Evolutionary conservation across 805 yeast genomes (phyloP).

Genomic region (Candida insectorum): DNA sequence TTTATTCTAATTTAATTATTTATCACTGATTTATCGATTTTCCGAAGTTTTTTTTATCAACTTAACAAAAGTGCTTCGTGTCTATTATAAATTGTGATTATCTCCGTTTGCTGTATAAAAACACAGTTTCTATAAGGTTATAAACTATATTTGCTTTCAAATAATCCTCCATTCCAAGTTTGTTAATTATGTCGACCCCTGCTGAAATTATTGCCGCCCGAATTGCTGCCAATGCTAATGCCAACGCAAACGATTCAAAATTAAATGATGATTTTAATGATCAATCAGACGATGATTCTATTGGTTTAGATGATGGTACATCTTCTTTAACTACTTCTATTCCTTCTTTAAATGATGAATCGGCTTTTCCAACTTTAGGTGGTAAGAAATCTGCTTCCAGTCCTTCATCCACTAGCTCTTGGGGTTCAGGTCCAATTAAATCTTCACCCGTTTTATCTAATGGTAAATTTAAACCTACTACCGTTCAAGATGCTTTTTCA

Average conservation of each 20-base stretch:
- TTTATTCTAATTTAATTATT: no score
- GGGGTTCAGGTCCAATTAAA: constrained; percentile 26
- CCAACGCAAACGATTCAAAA: constrained; percentile 6
- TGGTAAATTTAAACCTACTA: constrained; percentile 46
- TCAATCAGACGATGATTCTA: constrained; percentile 14
- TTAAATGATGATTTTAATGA: no score
- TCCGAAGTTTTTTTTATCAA: no score
- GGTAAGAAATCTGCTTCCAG: constrained; percentile 26
- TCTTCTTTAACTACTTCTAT: constrained; percentile 17
- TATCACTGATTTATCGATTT: no score
- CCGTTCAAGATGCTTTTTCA: constrained; percentile 76
- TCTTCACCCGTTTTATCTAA: constrained; percentile 13
- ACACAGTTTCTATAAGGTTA: no score
- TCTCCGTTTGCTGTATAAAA: constrained; percentile 7
- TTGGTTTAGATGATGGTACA: constrained; percentile 9
- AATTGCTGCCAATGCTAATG: constrained; percentile 12
- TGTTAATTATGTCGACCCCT: constrained; percentile 46
- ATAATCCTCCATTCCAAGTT: no score
- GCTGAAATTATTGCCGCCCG: constrained; percentile 50
- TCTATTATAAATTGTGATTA: no score
- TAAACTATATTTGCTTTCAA: no score
- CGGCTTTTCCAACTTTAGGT: constrained; percentile 67
- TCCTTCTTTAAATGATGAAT: constrained; percentile 47
- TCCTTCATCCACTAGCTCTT: constrained; percentile 24
- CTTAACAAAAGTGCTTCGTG: no score